Conservation (phyloP, 2,329 filamentous ascomycete genomes). For the Aureobasidium sp. region DNA sequence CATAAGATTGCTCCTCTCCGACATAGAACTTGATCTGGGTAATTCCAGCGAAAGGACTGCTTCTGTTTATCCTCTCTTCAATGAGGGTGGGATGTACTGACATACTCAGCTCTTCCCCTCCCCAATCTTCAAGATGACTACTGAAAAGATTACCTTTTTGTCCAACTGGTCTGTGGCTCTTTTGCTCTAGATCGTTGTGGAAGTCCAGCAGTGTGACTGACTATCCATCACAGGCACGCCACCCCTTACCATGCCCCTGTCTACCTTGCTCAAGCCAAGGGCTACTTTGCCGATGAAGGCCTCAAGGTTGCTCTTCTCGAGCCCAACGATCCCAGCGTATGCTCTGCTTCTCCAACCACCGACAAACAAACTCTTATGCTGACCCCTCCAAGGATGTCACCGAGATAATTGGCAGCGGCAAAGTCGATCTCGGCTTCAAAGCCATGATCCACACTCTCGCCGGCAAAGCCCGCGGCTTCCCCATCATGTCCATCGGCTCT, state of each 20-base stretch:
- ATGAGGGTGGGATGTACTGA: conserved; percentile 39
- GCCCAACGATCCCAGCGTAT: conserved; percentile 67
- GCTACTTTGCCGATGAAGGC: conserved; percentile 67
- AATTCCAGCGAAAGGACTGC: conserved; percentile 86
- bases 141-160: conserved; percentile 78
- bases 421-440: conserved; percentile 74
- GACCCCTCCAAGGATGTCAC: conserved; percentile 58
- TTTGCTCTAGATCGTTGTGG: not conserved
- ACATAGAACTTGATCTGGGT: conserved; percentile 71
- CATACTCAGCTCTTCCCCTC: conserved; percentile 38
- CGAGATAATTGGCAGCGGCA: conserved; percentile 70
- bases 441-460: conserved; percentile 79
- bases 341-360: conserved; percentile 18
- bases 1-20: conserved; percentile 60
- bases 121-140: conserved; percentile 60
- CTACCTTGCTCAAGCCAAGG: conserved; percentile 69
- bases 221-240: conserved; percentile 55
- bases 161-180: conserved; percentile 63
- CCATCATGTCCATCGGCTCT: conserved; percentile 64
- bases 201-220: conserved; percentile 11
- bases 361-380: not conserved
- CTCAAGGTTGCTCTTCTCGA: conserved; percentile 72
- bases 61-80: conserved; percentile 48
- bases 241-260: conserved; percentile 74
- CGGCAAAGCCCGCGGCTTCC: conserved; percentile 68